A percentile compares a stretch with the other conserved stretches of the same genome.
Evolutionary conservation across 2,329 filamentous ascomycete genomes (phyloP).

Genomic region (Scorias spongiosa): DNA sequence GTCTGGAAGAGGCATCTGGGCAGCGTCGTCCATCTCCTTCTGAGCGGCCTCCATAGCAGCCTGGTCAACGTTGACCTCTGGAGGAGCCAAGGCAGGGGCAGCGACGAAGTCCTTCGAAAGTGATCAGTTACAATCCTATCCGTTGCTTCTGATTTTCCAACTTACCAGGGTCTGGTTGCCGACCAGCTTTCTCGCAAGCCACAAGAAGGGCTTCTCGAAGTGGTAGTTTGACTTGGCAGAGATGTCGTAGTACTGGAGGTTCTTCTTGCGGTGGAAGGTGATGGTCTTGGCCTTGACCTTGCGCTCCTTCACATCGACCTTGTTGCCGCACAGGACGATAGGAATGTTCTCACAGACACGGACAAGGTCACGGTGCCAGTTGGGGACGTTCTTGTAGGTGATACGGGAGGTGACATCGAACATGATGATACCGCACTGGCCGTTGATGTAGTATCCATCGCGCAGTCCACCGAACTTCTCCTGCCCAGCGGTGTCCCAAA

Average conservation of each 20-base stretch:
- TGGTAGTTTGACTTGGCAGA: slow-evolving; percentile 99
- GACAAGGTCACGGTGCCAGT: slow-evolving; percentile 99
- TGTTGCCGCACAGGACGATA: slow-evolving; percentile 97
- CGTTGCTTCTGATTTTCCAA: slow-evolving; percentile 6
- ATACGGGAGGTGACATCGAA: slow-evolving; percentile 99
- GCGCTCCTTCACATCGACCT: slow-evolving; percentile 99
- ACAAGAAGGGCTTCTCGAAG: slow-evolving; percentile 99
- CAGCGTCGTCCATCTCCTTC: slow-evolving; percentile 75
- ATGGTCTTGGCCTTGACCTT: slow-evolving; percentile 99
- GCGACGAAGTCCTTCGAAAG: slow-evolving; percentile 75
- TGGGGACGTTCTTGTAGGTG: slow-evolving; percentile 99
- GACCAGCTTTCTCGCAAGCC: slow-evolving; percentile 95
- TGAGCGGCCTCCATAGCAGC: slow-evolving; percentile 67
- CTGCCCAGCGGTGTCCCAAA: slow-evolving; percentile 97
- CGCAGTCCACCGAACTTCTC: slow-evolving; percentile 99
- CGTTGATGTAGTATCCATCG: slow-evolving; percentile 99
- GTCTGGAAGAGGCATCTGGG: slow-evolving; percentile 73
- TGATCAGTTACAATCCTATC: slow-evolving; percentile 11
- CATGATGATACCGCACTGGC: slow-evolving; percentile 99
- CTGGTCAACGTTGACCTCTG: slow-evolving; percentile 79
- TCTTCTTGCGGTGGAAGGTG: slow-evolving; percentile 99
- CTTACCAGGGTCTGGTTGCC: slow-evolving; percentile 76
- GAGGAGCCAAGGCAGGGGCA: slow-evolving; percentile 83
- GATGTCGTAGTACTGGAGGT: slow-evolving; percentile 99
- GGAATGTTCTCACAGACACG: slow-evolving; percentile 99